Base-by-base conservation (phyloP, 345 rosid genomes). In the Moringa oleifera region DNA sequence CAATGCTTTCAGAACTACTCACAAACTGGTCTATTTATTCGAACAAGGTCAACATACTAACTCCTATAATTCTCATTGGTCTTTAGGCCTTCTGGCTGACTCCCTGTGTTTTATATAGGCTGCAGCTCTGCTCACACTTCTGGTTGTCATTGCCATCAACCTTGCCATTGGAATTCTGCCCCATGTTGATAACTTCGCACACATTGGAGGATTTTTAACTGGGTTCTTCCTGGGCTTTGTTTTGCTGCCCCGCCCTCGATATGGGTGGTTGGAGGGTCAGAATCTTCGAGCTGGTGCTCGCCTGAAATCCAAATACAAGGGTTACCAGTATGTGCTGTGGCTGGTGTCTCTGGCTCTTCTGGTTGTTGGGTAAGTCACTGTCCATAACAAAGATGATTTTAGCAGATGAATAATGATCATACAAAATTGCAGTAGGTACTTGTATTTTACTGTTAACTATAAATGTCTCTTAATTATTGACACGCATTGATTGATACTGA, bases 151-250 rank as follows among this genome's bases (percentile, higher is more conserved):
- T 18, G 80, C 73, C 64, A 63, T 90, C 71, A 90, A 88, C 80
- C 68, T 94, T 17, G 95, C 83, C 0, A 70, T 94, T 21, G 97
- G 99, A 69, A 75, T 93, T 67, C 84, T 93, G 15, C 99, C 99
- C 2, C 95, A 85, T 59, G 95, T 93, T 13, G 89, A 90, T 75
- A 94, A 94, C 70, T 90, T 90, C 20, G 89, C 99, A 6, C 96
- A 90, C 57, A 81, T 88, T 0, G 99, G 99, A 28, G 97, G 99
- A 45, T 94, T 94, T 69, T 62, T 90, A 24, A 75, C 95, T 12
- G 99, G 99, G 7, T 86, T 94, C 74, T 70, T 90, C n/a, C 81
- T 88, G 0, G 97, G 99, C 25, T 94, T 94, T 56, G 68, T 90
- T 22, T 70, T 94, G 50, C 68, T 94, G 47, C 81, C 95, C 59